Evolutionary conservation across 2,329 filamentous ascomycete genomes (phyloP).

Genomic region (Hypoxylon sp.): DNA sequence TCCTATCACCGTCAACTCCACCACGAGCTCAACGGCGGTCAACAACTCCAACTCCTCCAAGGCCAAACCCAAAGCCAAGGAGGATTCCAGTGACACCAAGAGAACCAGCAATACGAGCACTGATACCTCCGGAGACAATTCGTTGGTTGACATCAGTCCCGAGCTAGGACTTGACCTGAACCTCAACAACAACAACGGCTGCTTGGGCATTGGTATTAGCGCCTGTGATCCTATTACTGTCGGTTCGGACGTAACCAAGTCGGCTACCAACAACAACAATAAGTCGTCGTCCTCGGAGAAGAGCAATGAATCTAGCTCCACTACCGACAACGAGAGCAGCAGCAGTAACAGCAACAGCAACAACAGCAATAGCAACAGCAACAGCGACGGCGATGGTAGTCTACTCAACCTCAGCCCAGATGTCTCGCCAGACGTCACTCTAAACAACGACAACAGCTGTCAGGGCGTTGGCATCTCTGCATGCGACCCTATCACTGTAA

Average conservation of each 20-base stretch:
- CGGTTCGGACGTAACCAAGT: slow-evolving; percentile 44
- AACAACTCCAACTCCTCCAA: slow-evolving; percentile 8
- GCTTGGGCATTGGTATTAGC: slow-evolving; percentile 43
- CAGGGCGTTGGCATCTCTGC: slow-evolving; percentile 46
- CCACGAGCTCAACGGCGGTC: slow-evolving; percentile 39
- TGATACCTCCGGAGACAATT: slow-evolving; percentile 18
- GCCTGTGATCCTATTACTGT: slow-evolving; percentile 44
- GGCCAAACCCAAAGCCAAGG: slow-evolving; percentile 8
- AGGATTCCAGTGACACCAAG: neutral
- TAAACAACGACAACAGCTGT: slow-evolving; percentile 46
- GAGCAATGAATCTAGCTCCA: neutral
- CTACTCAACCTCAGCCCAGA: slow-evolving; percentile 42
- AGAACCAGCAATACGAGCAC: neutral
- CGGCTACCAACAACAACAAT: slow-evolving; percentile 16
- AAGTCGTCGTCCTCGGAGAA: slow-evolving; percentile 8
- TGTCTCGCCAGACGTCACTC: slow-evolving; percentile 33
- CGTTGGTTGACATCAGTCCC: slow-evolving; percentile 36
- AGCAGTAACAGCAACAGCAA: slow-evolving; percentile 5
- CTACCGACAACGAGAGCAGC: neutral
- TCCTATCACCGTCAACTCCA: slow-evolving; percentile 48
- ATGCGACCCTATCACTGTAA: slow-evolving; percentile 49
- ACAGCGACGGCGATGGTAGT: slow-evolving; percentile 11
- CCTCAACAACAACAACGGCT: slow-evolving; percentile 37
- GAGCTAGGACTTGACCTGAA: slow-evolving; percentile 23
- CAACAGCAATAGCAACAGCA: slow-evolving; percentile 17